Base-by-base conservation (phyloP, 352 stramenopile genomes). In the Pythium brassicae region DNA sequence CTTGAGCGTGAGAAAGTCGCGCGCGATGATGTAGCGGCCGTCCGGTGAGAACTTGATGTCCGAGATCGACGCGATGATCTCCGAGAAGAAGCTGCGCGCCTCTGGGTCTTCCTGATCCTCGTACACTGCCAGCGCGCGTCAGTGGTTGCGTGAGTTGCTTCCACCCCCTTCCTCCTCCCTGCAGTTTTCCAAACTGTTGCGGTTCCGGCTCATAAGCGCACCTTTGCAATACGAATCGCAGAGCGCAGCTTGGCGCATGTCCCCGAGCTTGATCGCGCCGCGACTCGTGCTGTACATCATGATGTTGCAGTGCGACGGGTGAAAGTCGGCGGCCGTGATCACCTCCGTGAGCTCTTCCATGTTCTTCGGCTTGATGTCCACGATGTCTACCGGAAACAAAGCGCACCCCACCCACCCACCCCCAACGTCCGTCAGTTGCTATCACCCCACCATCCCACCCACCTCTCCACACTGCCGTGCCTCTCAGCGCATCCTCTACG, bases 291-390 rank as follows among this genome's bases (percentile, higher is more conserved):
- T 96, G 72, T 98, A 98, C 80, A 98, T 94, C 74, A 98, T 97
- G 40, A 97, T 86, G 65, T 96, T 96, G 67, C 89, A 97, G 43
- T 97, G 78, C 45, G 72, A 87, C 39, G 95, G 95, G 64, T 99
- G 95, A 53, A 98, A 98, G 48, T 96, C 77, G 10, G 92, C 86
- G 10, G 87, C 76, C 40, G 95, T 98, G 65, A 99, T 98, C 26
- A 99, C 95, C 62, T 99, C 95, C 0, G 87, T 97, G 10, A 99
- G 86, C 55, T 98, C 94, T 48, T 98, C 94, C 95, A 99, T 99
- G 63, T 97, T 97, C 27, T 75, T 76, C 20, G 95, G 95, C 71
- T 99, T 99, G 57, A 98, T 97, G 68, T 99, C 95, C 19, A 98
- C 84, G 57, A 98, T 97, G 68, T 97, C 86, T 97, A 27, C 57